Conservation (phyloP, 108 stramenopile genomes). For the Nitzschia palea region DNA sequence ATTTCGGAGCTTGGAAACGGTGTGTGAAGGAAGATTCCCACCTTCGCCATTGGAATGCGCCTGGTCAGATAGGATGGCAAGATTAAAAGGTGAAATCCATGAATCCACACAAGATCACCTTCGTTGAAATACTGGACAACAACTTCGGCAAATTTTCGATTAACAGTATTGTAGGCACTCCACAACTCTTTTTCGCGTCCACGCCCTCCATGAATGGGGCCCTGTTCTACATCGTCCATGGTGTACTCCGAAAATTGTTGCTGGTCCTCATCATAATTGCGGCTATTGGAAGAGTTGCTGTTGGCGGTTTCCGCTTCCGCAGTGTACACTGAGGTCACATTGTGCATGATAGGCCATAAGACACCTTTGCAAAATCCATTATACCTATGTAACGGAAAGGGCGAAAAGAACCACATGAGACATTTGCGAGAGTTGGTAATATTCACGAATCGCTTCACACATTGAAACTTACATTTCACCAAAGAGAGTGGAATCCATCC, state of each 20-base stretch:
- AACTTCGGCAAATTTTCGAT: constrained; percentile 87
- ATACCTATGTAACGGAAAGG: constrained; percentile 58
- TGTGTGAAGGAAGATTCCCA: constrained; percentile 96
- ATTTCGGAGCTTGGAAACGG: constrained; percentile 99
- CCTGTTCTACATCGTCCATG: constrained; percentile 78
- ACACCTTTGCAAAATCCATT: constrained; percentile 96
- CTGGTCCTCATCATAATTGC: constrained; percentile 24
- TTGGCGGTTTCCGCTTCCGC: constrained; percentile 20
- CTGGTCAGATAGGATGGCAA: constrained; percentile 91
- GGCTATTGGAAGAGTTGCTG: background rate
- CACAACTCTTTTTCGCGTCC: constrained; percentile 85
- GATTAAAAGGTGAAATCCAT: constrained; percentile 98
- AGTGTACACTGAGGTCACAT: constrained; percentile 86
- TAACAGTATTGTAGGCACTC: constrained; percentile 90
- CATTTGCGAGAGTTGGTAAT: too few relatives aligned
- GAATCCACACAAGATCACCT: constrained; percentile 96
- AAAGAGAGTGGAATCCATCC: constrained; percentile 81
- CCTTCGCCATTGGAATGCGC: constrained; percentile 86
- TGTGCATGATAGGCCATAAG: constrained; percentile 96
- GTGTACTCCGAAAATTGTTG: constrained; percentile 71
- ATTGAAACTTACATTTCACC: constrained; percentile 73
- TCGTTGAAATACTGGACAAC: constrained; percentile 86
- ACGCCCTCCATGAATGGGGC: constrained; percentile 84
- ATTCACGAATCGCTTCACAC: background rate
- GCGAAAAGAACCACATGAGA: background rate